Conservation (phyloP, 1,139 yeast genomes). For the Yamadazyma pseudoaaseri region DNA sequence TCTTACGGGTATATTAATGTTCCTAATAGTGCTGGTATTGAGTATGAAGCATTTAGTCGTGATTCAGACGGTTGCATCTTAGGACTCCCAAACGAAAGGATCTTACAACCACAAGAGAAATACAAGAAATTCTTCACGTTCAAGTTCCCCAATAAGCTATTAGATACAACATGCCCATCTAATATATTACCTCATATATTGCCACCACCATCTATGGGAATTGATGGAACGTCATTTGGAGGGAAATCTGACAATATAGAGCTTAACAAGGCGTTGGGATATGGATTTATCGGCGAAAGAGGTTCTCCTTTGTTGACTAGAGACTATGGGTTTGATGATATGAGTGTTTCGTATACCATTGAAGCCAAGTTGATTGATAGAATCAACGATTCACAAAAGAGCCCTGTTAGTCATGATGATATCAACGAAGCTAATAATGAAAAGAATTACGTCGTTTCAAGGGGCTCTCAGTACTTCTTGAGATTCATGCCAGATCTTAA, state of each 20-base stretch:
- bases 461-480: constrained; percentile 37
- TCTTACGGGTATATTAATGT: constrained; percentile 42
- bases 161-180: constrained; percentile 59
- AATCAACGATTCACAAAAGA: constrained; percentile 23
- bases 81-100: constrained; percentile 53
- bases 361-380: constrained; percentile 46
- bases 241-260: constrained; percentile 35
- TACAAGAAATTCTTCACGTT: constrained; percentile 67
- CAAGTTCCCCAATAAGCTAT: constrained; percentile 55
- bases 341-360: constrained; percentile 42
- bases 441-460: constrained; percentile 37
- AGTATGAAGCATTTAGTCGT: constrained; percentile 39
- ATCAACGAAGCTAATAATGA: constrained; percentile 36
- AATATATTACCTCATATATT: constrained; percentile 51
- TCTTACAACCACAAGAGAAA: constrained; percentile 47
- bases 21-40: constrained; percentile 53
- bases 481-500: constrained; percentile 42
- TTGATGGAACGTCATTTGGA: constrained; percentile 44
- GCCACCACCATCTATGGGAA: constrained; percentile 67
- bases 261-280: constrained; percentile 44
- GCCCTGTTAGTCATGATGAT: constrained; percentile 34
- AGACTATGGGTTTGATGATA: constrained; percentile 43
- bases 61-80: constrained; percentile 52
- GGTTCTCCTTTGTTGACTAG: constrained; percentile 46
- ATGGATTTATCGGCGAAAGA: constrained; percentile 37